Evolutionary conservation across 495 filamentous ascomycete species (phyloP).

Genomic region (Hyaloscypha finlandica): DNA sequence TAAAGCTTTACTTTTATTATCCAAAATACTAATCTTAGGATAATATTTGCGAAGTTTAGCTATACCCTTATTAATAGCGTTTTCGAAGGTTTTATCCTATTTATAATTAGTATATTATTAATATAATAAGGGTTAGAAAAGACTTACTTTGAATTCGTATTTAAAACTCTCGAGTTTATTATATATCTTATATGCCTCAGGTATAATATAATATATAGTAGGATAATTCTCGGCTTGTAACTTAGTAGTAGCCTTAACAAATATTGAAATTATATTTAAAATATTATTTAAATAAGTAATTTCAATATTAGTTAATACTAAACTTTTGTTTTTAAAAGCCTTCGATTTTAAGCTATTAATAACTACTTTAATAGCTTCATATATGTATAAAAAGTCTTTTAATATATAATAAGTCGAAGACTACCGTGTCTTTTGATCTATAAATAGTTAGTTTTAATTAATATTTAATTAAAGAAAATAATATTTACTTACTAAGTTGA

Average conservation of each 20-base stretch:
- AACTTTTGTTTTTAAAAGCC: constrained; percentile 22
- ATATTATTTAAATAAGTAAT: constrained; percentile 14
- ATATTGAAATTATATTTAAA: constrained; percentile 1
- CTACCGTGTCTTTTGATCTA: constrained; percentile 15
- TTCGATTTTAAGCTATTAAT: not conserved
- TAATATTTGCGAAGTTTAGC: constrained; percentile 14
- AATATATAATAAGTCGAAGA: constrained; percentile 9
- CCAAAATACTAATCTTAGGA: constrained; percentile 5
- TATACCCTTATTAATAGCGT: no score
- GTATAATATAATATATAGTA: constrained; percentile 11
- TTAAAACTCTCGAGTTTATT: constrained; percentile 8
- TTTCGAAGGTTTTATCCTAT: no score
- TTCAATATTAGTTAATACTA: constrained; percentile 5
- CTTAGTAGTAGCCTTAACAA: constrained; percentile 14
- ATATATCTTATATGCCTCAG: constrained; percentile 11
- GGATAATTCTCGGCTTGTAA: constrained; percentile 1
- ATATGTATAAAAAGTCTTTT: constrained; percentile 13
- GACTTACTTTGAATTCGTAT: constrained; percentile 9
- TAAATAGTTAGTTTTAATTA: constrained; percentile 8
- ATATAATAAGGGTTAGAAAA: constrained; percentile 9
- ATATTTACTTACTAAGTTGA: constrained; percentile 8
- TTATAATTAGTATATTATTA: no score
- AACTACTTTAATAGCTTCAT: constrained; percentile 15
- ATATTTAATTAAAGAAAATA: not conserved
- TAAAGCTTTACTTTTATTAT: constrained; percentile 13